Evolutionary conservation across 2,329 filamentous ascomycete genomes (phyloP), one percentile per base, ranked within the genome.

Genomic region (Lomentospora prolificans): DNA sequence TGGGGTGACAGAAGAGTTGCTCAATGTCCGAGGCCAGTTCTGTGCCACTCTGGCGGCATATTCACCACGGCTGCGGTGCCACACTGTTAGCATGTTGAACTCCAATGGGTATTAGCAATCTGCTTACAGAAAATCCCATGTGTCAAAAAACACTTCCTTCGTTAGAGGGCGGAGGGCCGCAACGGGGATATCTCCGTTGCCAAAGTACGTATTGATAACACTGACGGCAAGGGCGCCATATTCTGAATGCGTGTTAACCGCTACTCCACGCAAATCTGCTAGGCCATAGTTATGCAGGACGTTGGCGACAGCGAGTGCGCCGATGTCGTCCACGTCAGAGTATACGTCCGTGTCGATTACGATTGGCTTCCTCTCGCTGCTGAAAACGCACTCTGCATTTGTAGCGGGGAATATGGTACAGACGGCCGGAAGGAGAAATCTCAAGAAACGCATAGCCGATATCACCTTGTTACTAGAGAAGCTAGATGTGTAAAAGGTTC

Each of bases 301-400:
- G 33, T 76, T 61, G 36, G 72, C 73, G 24, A 64, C 70, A 2
- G 69, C 65, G 10, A 55, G 75, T 72, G 59, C 72, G 74, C 57
- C 12, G 24, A 61, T 66, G 60, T 65, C 74, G 71, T 76, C 74
- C 36, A 75, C 73, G 54, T 76, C 74, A 33, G 70, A 72, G 60
- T 72, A 75, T 9, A 77, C 62, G 57, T 76, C 74, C 0, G 74
- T 76, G 61, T 76, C 74, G 24, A 76, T 66, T 51, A 77, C 71
- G 30, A 76, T 58, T 22, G 7, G 17, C 50, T 51, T 51, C 22
- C 44, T 25, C 17, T 3, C 5, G 4, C 4, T 41, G 1, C 36
- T 41, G n/a, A n/a, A n/a, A n/a, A n/a, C n/a, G n/a, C n/a, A n/a
- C n/a, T n/a, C n/a, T n/a, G n/a, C n/a, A n/a, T n/a, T n/a, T n/a